phyloP scores from a whole-genome alignment of 371 early-diverging fungal genomes.

The Saksenaea vasiformis region DNA sequence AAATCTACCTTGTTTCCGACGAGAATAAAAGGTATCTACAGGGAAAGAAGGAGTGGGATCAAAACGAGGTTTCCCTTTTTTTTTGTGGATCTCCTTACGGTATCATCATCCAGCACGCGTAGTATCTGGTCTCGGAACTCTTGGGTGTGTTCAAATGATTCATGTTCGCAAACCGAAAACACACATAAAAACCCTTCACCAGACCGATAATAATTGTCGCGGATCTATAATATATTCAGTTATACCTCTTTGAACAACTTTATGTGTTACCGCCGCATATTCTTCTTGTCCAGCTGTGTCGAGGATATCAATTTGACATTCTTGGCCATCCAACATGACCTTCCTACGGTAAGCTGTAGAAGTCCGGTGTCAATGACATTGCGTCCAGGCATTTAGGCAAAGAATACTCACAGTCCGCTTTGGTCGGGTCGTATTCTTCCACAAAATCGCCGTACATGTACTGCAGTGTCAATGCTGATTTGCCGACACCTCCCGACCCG shows the following conservation, averaged over 20 bases:
- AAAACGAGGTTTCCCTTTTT: constrained; percentile 1
- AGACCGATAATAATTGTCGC: constrained; percentile 87
- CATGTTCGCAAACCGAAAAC: constrained; percentile 79
- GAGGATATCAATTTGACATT: constrained; percentile 85
- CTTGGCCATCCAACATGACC: constrained; percentile 63
- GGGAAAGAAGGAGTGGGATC: neutral
- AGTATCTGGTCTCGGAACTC: constrained; percentile 86
- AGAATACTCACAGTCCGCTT: constrained; percentile 66
- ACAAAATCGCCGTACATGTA: constrained; percentile 92
- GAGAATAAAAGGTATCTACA: constrained; percentile 74
- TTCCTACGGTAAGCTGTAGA: constrained; percentile 63
- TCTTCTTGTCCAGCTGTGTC: constrained; percentile 94
- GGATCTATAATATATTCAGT: constrained; percentile 50
- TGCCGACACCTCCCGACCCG: constrained; percentile 90
- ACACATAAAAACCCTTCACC: constrained; percentile 90
- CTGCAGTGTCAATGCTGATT: constrained; percentile 84
- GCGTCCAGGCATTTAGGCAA: neutral
- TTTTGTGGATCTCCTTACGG: constrained; percentile 32
- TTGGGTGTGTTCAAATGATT: constrained; percentile 78
- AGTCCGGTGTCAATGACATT: neutral
- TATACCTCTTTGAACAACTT: neutral
- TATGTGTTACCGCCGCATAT: constrained; percentile 60
- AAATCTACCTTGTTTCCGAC: constrained; percentile 90
- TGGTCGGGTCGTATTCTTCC: constrained; percentile 92
- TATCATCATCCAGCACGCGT: constrained; percentile 80